Percentiles rank a stretch among this genome's conserved stretches.
phyloP scores from a whole-genome alignment of 345 rosid genomes.

The Sapria himalayana region DNA sequence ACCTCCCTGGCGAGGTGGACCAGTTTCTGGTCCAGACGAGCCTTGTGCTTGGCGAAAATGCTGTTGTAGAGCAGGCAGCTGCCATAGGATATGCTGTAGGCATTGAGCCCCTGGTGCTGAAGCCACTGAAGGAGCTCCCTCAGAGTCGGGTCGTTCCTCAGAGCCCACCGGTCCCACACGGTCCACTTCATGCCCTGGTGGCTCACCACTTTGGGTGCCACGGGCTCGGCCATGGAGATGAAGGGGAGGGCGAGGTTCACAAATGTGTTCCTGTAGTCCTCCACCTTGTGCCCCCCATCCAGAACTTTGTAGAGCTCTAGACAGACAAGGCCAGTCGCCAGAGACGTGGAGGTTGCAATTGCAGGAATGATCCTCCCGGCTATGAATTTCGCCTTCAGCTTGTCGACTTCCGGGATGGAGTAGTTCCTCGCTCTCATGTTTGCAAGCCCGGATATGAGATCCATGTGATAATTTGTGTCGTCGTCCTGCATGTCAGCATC shows the following conservation, averaged over 20 bases:
- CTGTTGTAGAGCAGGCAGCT: constrained; percentile 71
- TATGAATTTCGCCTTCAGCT: constrained; percentile 90
- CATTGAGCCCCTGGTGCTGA: constrained; percentile 47
- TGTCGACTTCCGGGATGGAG: constrained; percentile 87
- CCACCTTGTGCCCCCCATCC: constrained; percentile 49
- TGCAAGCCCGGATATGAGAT: constrained; percentile 85
- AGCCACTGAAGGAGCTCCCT: constrained; percentile 68
- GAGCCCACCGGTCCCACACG: constrained; percentile 91
- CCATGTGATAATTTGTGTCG: constrained; percentile 96
- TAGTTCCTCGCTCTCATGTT: constrained; percentile 99
- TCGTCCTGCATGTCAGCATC: constrained; percentile 91
- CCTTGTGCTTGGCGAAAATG: constrained; percentile 70
- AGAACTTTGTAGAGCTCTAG: constrained; percentile 90
- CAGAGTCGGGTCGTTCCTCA: constrained; percentile 50
- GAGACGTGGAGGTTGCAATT: constrained; percentile 86
- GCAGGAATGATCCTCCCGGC: constrained; percentile 99
- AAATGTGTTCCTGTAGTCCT: constrained; percentile 89
- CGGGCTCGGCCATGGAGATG: constrained; percentile 94
- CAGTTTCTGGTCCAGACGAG: constrained; percentile 58
- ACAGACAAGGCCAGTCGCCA: constrained; percentile 97
- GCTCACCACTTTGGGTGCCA: constrained; percentile 67
- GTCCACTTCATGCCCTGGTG: constrained; percentile 88
- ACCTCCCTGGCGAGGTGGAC: constrained; percentile 76
- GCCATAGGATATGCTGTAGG: constrained; percentile 87
- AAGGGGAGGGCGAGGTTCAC: constrained; percentile 91